These are phyloP conservation scores for Rhododendron henanense DNA, from an alignment of 148 eudicot genomes.

Conservation along the genomic window DNA sequence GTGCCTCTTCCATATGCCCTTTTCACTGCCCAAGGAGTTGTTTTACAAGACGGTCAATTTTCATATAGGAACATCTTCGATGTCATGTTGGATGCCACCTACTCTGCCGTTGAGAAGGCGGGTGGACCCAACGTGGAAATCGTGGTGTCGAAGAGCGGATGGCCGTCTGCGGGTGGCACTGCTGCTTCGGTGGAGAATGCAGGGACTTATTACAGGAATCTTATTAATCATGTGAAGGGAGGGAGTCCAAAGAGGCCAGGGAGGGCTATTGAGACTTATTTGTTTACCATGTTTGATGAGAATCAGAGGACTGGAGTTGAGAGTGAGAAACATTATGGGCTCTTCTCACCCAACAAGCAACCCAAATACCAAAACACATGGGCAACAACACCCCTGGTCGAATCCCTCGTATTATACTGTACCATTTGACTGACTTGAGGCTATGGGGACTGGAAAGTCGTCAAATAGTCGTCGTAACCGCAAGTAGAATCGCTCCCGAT, in stretches of 20 bases:
- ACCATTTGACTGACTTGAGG: no score
- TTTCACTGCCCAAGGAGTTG: constrained; percentile 2
- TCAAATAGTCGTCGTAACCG: no score
- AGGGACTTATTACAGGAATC: background rate
- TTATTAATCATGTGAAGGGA: background rate
- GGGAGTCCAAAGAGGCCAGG: background rate
- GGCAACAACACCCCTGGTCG: no score
- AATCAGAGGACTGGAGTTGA: no score
- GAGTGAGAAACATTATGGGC: no score
- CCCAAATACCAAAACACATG: no score
- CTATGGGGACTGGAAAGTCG: no score
- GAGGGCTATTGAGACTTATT: background rate
- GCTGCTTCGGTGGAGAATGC: background rate
- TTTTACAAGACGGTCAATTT: constrained; percentile 6
- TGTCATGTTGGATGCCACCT: background rate
- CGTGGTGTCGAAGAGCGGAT: constrained; percentile 1
- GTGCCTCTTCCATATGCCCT: background rate
- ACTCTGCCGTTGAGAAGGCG: background rate
- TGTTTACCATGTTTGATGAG: background rate
- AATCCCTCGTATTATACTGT: no score
- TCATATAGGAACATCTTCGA: background rate
- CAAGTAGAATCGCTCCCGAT: no score
- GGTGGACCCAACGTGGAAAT: background rate
- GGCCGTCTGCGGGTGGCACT: background rate
- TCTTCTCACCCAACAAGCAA: no score